These are phyloP conservation scores for Candida silvatica DNA, from an alignment of 805 yeast species.

Conservation along the genomic window DNA sequence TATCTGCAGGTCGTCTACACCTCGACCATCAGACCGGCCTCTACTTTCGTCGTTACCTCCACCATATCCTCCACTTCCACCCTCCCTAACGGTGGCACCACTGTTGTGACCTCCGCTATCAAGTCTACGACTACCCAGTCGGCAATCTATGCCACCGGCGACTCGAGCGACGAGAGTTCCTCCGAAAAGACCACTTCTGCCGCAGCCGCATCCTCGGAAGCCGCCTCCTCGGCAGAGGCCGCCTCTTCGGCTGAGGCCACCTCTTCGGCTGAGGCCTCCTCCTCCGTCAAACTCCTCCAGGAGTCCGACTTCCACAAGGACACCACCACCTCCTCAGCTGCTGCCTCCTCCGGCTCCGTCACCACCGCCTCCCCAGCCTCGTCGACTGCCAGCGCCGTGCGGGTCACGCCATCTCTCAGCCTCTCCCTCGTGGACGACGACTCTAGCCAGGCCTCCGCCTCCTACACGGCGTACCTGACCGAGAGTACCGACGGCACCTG, in stretches of 20 bases:
- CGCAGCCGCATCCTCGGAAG: constrained; percentile 27
- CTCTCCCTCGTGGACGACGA: constrained; percentile 4
- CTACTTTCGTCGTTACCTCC: constrained; percentile 11
- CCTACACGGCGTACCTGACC: constrained; percentile 24
- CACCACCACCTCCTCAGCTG: constrained; percentile 4
- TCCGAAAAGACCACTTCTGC: constrained; percentile 6
- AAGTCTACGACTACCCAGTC: constrained; percentile 2
- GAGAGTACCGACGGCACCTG: constrained; percentile 24
- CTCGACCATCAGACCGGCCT: constrained; percentile 16
- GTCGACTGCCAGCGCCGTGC: constrained; percentile 4
- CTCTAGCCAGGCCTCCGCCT: neutral
- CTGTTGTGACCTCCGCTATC: constrained; percentile 5
- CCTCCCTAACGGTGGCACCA: constrained; percentile 1
- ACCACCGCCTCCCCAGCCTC: constrained; percentile 7
- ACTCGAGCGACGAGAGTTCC: constrained; percentile 4
- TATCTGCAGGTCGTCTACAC: constrained; percentile 19
- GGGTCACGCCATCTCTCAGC: constrained; percentile 4
- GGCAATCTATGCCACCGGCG: constrained; percentile 1
- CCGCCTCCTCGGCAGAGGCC: constrained; percentile 28
- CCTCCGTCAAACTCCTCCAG: too few relatives aligned
- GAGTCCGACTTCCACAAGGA: neutral
- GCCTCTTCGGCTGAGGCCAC: constrained; percentile 32
- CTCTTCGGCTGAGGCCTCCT: constrained; percentile 6
- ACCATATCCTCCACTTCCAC: constrained; percentile 2
- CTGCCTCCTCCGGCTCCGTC: constrained; percentile 1